Conservation (phyloP, 495 filamentous ascomycete species). For the Penicillium longicatenatum region DNA sequence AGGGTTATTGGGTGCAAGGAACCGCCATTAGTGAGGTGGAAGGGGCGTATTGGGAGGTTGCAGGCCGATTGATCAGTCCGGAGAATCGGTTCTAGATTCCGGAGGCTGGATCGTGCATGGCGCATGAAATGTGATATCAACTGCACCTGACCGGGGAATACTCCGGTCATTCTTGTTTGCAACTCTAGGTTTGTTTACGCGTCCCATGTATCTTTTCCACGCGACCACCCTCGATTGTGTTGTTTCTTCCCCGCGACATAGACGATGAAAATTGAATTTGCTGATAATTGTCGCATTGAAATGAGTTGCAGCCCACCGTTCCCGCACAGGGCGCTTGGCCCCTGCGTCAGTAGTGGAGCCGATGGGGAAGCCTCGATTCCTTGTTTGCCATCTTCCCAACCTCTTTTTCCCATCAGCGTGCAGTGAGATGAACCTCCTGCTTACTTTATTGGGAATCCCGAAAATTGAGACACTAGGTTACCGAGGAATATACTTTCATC, state of each 20-base stretch:
- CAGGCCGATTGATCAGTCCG: constrained; percentile 18
- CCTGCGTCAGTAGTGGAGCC: constrained; percentile 19
- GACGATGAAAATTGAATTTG: too few species aligned
- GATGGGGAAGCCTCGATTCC: neutral
- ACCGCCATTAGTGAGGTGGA: constrained; percentile 23
- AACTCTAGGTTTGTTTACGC: too few species aligned
- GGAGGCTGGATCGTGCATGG: neutral
- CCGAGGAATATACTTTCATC: neutral
- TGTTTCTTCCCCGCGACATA: too few species aligned
- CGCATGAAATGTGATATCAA: neutral
- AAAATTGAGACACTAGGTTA: neutral
- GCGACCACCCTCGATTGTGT: too few species aligned
- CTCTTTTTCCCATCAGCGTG: constrained; percentile 5
- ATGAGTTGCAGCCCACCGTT: neutral
- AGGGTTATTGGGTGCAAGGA: constrained; percentile 29
- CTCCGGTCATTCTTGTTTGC: too few species aligned
- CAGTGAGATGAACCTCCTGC: constrained; percentile 3
- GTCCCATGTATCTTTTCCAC: too few species aligned
- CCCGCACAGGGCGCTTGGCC: constrained; percentile 19
- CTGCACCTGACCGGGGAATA: neutral
- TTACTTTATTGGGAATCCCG: neutral
- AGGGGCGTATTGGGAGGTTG: constrained; percentile 22
- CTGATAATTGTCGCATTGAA: too few species aligned
- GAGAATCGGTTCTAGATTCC: constrained; percentile 23
- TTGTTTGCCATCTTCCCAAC: constrained; percentile 2